phyloP scores from a whole-genome alignment of 2,329 filamentous ascomycete genomes.

The Botrytis tulipae region DNA sequence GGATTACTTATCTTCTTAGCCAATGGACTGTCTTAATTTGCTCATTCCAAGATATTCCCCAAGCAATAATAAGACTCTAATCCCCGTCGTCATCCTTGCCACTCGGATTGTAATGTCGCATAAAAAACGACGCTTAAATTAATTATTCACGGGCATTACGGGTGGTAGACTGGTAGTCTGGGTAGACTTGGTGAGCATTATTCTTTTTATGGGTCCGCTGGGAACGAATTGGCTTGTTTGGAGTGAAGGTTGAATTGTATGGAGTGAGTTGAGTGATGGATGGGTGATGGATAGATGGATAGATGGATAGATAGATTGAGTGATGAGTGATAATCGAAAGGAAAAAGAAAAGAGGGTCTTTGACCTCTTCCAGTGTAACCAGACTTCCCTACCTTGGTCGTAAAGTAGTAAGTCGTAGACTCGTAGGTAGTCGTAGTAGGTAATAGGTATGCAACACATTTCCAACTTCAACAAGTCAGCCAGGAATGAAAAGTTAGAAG shows the following conservation, averaged over 20 bases:
- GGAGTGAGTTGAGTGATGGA: background rate
- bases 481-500: background rate
- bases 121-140: conserved; percentile 11
- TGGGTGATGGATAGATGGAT: background rate
- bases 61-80: conserved; percentile 2
- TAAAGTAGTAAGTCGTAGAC: too few species aligned
- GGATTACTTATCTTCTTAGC: background rate
- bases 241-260: background rate
- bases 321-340: background rate
- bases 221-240: background rate
- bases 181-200: conserved; percentile 2
- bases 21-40: background rate
- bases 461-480: background rate
- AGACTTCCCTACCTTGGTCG: background rate
- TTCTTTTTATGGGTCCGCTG: background rate
- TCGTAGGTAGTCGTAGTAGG: background rate
- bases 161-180: background rate
- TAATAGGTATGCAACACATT: background rate
- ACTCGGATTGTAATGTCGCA: background rate
- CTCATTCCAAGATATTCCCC: conserved; percentile 10
- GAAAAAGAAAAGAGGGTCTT: background rate
- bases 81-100: conserved; percentile 8
- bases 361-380: background rate
- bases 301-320: background rate
- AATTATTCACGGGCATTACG: conserved; percentile 10